These are phyloP conservation scores for Cunninghamia lanceolata DNA, from an alignment of 75 land plant species.

Conservation along the genomic window DNA sequence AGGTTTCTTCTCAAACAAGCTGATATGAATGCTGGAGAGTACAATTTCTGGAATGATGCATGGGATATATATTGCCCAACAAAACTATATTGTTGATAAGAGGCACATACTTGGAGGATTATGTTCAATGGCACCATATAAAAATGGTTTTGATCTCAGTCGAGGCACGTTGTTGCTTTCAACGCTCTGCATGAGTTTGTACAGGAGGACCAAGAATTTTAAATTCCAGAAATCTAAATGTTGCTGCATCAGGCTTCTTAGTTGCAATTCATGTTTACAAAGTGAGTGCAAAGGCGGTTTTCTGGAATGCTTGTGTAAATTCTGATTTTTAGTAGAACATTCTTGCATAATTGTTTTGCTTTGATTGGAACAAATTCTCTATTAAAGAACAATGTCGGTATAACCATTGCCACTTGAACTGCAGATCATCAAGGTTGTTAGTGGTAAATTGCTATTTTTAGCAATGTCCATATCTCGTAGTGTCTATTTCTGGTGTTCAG, in stretches of 20 bases:
- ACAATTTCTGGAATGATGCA: conserved; percentile 5
- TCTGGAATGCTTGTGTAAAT: neutral
- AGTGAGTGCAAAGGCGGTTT: neutral
- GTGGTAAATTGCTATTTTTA: neutral
- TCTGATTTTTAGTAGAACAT: neutral
- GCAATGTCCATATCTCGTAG: too few species aligned
- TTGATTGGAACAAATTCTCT: neutral
- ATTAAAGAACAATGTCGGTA: neutral
- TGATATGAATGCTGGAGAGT: neutral
- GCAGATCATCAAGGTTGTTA: neutral
- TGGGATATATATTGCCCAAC: conserved; percentile 2
- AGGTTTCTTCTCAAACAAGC: neutral
- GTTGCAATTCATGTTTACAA: neutral
- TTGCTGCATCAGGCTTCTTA: neutral
- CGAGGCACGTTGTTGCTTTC: conserved; percentile 3
- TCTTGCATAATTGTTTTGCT: neutral
- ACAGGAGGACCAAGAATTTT: neutral
- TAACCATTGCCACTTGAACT: neutral
- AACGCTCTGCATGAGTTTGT: neutral
- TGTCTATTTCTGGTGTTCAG: too few species aligned
- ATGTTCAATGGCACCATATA: neutral
- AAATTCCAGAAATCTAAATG: neutral
- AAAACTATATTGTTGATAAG: neutral
- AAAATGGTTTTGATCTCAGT: neutral
- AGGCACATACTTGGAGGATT: conserved; percentile 8